phyloP scores from a whole-genome alignment of 78 protist genomes.

The Bodo saltans region DNA sequence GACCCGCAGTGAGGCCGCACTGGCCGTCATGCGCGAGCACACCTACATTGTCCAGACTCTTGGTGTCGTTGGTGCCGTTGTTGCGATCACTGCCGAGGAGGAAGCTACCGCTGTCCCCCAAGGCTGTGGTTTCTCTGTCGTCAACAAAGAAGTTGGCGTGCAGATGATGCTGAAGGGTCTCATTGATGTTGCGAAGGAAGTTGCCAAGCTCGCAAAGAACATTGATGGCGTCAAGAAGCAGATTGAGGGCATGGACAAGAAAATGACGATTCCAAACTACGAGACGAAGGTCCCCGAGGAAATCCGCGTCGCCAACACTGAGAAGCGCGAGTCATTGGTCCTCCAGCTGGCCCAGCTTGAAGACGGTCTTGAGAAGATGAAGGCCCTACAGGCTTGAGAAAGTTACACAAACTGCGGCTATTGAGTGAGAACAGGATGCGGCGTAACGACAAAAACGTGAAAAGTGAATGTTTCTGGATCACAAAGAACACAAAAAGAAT shows the following conservation, averaged over 20 bases:
- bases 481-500: no score
- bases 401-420: no score
- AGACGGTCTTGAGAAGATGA: not conserved
- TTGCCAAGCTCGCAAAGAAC: slow-evolving; percentile 40
- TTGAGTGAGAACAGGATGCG: no score
- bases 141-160: slow-evolving; percentile 12
- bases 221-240: not conserved
- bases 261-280: slow-evolving; percentile 33
- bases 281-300: slow-evolving; percentile 40
- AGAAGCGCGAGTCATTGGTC: not conserved
- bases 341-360: not conserved
- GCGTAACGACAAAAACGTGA: no score
- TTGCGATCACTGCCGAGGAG: not conserved
- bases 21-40: not conserved
- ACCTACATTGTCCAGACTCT: not conserved
- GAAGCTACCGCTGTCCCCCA: slow-evolving; percentile 7
- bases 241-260: slow-evolving; percentile 10
- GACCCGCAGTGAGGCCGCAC: not conserved
- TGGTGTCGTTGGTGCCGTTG: not conserved
- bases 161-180: slow-evolving; percentile 36
- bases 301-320: slow-evolving; percentile 14
- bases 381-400: no score
- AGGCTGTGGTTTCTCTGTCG: slow-evolving; percentile 21
- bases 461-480: no score
- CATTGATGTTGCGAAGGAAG: slow-evolving; percentile 43